Evolutionary conservation across 106 monocot genomes (phyloP), one percentile per base, ranked within the genome.

Genomic region (Posidonia australis): DNA sequence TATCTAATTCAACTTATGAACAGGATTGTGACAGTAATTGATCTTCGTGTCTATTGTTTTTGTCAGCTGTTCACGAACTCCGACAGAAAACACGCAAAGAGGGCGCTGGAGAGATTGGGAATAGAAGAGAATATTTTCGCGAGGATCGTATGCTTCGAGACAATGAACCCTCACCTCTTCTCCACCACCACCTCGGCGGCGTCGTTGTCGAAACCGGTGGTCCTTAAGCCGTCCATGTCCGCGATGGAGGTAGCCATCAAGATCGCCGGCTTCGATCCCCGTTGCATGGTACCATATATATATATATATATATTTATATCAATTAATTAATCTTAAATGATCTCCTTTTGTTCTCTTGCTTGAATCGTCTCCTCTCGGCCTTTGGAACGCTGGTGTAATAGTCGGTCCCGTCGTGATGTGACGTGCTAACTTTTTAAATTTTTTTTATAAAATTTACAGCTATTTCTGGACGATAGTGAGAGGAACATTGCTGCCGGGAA

Each of bases 401-500:
- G n/a, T n/a, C n/a, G n/a, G n/a, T n/a, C n/a, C n/a, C n/a, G n/a
- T n/a, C 36, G 36, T 36, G 36, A 4, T 36, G 36, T 36, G 5
- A 36, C 7, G 36, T 7, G 36, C 36, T 7, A 4, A 36, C 5
- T 36, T 36, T 4, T 36, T 7, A 7, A 4, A 36, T 36, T 36
- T 36, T 36, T 36, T 36, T 36, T 4, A 36, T 36, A 36, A 36
- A 4, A 36, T 4, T 36, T 36, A 7, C 52, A 20, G 61, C n/a
- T 62, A 29, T 93, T 93, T 68, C 62, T 93, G 19, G 93, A 93
- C 62, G 93, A 93, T 59, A 93, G 69, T 42, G 93, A 89, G 74
- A 89, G 83, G 71, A 93, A 93, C 76, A 79, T 93, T 52, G 79
- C 83, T 6, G 76, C 86, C 1, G 93, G 81, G 44, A 93, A 93